Evolutionary conservation across 345 rosid species (phyloP).

Genomic region (Adansonia digitata): DNA sequence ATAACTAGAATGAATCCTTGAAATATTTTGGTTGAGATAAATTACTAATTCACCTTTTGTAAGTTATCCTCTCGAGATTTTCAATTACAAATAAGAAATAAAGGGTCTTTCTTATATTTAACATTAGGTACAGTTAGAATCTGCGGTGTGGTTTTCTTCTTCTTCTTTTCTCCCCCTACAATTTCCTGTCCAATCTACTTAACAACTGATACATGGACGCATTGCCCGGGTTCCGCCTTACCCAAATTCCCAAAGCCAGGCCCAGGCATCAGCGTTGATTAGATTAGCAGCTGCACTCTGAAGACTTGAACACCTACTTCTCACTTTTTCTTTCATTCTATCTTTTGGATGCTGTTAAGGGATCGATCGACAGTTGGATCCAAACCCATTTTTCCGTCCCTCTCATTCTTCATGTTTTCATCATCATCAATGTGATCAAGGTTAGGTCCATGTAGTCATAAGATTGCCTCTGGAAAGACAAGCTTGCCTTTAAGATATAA

Average conservation of each 20-base stretch:
- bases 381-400: slow-evolving; percentile 6
- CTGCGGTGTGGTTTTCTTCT: too few relatives aligned
- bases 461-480: slow-evolving; percentile 59
- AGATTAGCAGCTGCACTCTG: not conserved
- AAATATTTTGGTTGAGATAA: too few relatives aligned
- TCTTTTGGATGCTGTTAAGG: slow-evolving; percentile 2
- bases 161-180: too few relatives aligned
- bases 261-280: not conserved
- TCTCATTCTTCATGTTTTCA: slow-evolving; percentile 1
- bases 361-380: not conserved
- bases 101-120: too few relatives aligned
- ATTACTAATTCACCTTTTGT: too few relatives aligned
- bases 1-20: too few relatives aligned
- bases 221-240: not conserved
- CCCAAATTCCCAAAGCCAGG: not conserved
- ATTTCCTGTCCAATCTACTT: slow-evolving; percentile 36
- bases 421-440: not conserved
- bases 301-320: not conserved
- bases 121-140: too few relatives aligned
- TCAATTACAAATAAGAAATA: too few relatives aligned
- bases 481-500: slow-evolving; percentile 57
- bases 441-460: slow-evolving; percentile 55
- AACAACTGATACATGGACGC: not conserved
- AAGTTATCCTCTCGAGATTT: too few relatives aligned
- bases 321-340: not conserved